Evolutionary conservation across 2,329 filamentous ascomycete species (phyloP), one percentile per base, ranked within the genome.

Genomic region (Aureobasidium sp.): DNA sequence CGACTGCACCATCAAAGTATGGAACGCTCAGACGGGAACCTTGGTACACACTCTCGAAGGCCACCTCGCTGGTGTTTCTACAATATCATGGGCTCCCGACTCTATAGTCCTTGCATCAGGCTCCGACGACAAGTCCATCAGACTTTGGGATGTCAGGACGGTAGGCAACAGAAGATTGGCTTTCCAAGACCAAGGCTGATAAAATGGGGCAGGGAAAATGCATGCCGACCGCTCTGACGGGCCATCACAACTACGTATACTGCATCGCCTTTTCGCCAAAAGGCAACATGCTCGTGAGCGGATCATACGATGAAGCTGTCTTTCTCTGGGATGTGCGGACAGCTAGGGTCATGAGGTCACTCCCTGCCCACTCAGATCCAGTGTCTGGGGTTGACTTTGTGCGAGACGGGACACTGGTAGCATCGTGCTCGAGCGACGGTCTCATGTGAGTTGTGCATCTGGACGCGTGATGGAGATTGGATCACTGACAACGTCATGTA

Each of bases 161-260:
- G 78, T 80, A 70, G 49, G 73, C 62, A n/a, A 15, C 41, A 58
- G 3, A 12, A 22, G 3, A 20, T 20, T 17, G 9, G 27, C 47
- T 29, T 4, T 25, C 17, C n/a, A 7, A 37, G 25, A 22, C 1
- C 29, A 48, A 29, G 45, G 20, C 48, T 22, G 47, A 47, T 31
- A 44, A 41, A 47, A 49, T n/a, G 42, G 31, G 31, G 36, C 55
- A 79, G 65, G 84, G 83, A 20, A 81, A 83, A 70, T 78, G 82
- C 31, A 80, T 86, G 60, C 81, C 82, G 0, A 81, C 78, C 25
- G 80, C 83, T 1, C 79, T 97, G 67, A 81, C 89, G 27, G 93
- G 94, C 2, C 94, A 99, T 70, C 91, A 97, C 74, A 97, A 95
- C 75, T 97, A 97, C 75, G 87, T 99, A 36, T 96, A 96, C 76